These are phyloP conservation scores for Syzygium malaccense DNA, from an alignment of 441 rosid genomes.

Conservation along the genomic window DNA sequence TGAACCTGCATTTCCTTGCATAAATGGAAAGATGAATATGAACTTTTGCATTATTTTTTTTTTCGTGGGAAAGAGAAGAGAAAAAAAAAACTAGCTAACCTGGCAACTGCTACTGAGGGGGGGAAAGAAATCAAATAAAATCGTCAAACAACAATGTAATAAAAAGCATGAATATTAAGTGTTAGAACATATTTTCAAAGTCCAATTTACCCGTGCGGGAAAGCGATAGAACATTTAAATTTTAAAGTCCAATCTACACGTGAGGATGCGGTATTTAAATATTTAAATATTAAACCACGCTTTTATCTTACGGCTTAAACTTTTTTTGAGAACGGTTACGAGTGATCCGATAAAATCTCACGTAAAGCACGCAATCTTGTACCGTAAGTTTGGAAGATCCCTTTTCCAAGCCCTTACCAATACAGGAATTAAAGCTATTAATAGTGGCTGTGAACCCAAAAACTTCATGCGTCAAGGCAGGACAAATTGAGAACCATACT, in stretches of 20 bases:
- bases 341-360: no score
- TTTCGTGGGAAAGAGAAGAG: neutral
- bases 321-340: no score
- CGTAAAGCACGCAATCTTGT: no score
- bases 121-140: neutral
- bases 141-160: neutral
- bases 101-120: neutral
- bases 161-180: neutral
- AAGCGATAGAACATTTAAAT: no score
- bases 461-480: neutral
- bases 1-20: neutral
- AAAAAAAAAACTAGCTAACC: neutral
- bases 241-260: neutral
- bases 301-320: accelerated
- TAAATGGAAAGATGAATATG: neutral
- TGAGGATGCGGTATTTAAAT: neutral
- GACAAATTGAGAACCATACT: neutral
- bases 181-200: no score
- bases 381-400: neutral
- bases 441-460: neutral
- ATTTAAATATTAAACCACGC: no score
- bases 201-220: no score
- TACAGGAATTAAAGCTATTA: neutral
- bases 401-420: neutral
- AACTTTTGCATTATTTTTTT: neutral